A percentile compares a stretch with the other conserved stretches of the same genome.
These are phyloP conservation scores for Cyphellophora europaea DNA, from an alignment of 2,329 filamentous ascomycete genomes.

Conservation along the genomic window DNA sequence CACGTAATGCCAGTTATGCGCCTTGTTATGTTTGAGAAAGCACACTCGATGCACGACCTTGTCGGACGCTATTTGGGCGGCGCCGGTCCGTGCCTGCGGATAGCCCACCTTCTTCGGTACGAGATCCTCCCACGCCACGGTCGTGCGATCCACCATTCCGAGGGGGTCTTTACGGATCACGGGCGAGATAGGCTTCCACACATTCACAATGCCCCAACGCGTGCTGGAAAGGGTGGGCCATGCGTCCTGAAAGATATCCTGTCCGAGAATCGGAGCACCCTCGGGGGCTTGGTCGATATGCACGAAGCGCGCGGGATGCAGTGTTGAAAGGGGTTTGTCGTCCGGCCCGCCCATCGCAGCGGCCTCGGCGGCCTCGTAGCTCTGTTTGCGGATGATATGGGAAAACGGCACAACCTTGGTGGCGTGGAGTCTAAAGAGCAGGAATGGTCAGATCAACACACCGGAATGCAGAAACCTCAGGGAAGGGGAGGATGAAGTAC, in stretches of 20 bases:
- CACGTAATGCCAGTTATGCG: slow-evolving; percentile 44
- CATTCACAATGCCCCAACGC: slow-evolving; percentile 38
- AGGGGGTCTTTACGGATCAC: slow-evolving; percentile 46
- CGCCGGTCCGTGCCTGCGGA: neutral
- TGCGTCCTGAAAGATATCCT: slow-evolving; percentile 27
- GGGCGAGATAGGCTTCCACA: slow-evolving; percentile 39
- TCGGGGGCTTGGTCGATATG: slow-evolving; percentile 40
- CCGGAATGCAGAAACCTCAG: no score
- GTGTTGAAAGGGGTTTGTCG: neutral
- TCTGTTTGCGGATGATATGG: slow-evolving; percentile 4
- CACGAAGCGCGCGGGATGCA: slow-evolving; percentile 35
- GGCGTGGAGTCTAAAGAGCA: slow-evolving; percentile 1
- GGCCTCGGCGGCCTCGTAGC: slow-evolving; percentile 1
- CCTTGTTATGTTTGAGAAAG: slow-evolving; percentile 26
- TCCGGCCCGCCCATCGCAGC: neutral
- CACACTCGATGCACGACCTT: neutral
- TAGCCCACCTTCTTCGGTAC: slow-evolving; percentile 35
- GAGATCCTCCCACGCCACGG: slow-evolving; percentile 41
- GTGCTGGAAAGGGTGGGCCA: slow-evolving; percentile 25
- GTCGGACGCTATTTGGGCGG: neutral
- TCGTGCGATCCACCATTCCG: slow-evolving; percentile 40
- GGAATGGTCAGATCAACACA: no score
- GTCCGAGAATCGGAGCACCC: slow-evolving; percentile 32
- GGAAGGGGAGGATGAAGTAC: no score
- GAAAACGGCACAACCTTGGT: slow-evolving; percentile 5